Evolutionary conservation across 345 rosid species (phyloP), one percentile per base, ranked within the genome.

Genomic region (Angophora floribunda): DNA sequence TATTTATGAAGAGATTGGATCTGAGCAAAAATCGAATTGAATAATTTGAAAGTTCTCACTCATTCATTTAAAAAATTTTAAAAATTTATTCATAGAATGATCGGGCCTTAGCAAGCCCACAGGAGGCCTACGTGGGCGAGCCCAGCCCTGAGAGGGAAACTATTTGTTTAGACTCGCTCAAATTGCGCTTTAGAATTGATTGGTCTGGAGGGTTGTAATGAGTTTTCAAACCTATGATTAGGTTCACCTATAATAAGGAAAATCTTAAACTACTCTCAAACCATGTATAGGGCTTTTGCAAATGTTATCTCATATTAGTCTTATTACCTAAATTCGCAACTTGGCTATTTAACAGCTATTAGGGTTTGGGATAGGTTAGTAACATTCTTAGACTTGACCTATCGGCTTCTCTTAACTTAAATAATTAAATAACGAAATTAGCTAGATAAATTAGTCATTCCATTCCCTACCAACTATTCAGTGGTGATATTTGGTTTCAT

Each of bases 1-100:
- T 67, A 7, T 16, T 30, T 21, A 32, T 1, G 6, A 67, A 2
- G 4, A 67, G 22, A 67, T 8, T 15, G 32, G 45, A 67, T 9
- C 15, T 32, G 45, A 67, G 1, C 0, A 0, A 12, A 8, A 12
- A 8, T 3, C 6, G 3, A 32, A 22, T 67, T 5, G 9, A 44
- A 32, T 16, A 22, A 12, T 22, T 8, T 32, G 2, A 32, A 67
- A 67, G 12, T 67, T 67, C 9, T n/a, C 7, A 1, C 10, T 19
- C 41, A n/a, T 9, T 14, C n/a, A n/a, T n/a, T n/a, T 63, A n/a
- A 63, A 63, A 63, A 28, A 28, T 55, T 28, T 13, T n/a, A 28
- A 28, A 63, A 63, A 13, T 63, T 63, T 63, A 5, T 3, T 13
- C 75, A n/a, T 13, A n/a, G 75, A 63, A 63, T n/a, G 75, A n/a